Evolutionary conservation across 2,329 filamentous ascomycete species (phyloP).

Genomic region (Truncatella angustata): DNA sequence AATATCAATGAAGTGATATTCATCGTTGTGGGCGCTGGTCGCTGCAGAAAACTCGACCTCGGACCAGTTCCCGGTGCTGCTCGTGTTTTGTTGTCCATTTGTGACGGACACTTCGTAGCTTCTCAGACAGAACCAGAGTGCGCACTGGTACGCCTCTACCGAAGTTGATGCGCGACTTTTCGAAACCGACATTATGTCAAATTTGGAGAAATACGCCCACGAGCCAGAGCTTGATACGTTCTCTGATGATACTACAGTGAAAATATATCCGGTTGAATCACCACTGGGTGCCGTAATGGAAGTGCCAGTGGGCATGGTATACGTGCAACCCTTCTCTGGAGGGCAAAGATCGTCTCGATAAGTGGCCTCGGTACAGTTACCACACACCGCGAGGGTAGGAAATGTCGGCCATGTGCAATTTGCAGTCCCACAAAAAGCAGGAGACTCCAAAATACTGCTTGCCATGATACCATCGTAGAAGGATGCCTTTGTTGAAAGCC

Average conservation of each 20-base stretch:
- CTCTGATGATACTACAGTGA: conserved; percentile 26
- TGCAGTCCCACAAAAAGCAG: conserved; percentile 26
- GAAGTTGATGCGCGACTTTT: conserved; percentile 18
- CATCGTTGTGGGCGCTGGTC: conserved; percentile 23
- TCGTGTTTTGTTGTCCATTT: conserved; percentile 27
- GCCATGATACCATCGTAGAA: conserved; percentile 37
- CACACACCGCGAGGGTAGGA: conserved; percentile 35
- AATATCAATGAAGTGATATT: conserved; percentile 32
- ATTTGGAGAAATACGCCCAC: conserved; percentile 31
- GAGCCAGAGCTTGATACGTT: conserved; percentile 17
- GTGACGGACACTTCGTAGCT: conserved; percentile 26
- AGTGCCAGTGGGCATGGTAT: conserved; percentile 27
- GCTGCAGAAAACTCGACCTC: conserved; percentile 24
- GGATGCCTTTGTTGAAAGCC: conserved; percentile 35
- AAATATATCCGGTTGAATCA: conserved; percentile 23
- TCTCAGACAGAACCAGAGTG: conserved; percentile 36
- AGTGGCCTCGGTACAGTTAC: conserved; percentile 24
- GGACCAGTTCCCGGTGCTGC: conserved; percentile 25
- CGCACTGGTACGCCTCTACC: conserved; percentile 29
- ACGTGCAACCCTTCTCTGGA: conserved; percentile 23
- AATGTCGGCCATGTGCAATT: conserved; percentile 36
- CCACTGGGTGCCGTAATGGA: conserved; percentile 21
- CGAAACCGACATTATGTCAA: conserved; percentile 31
- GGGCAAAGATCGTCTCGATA: conserved; percentile 15
- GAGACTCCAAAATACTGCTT: conserved; percentile 22